These are phyloP conservation scores for Artemisia annua DNA, from an alignment of 129 eudicot species.

Conservation along the genomic window DNA sequence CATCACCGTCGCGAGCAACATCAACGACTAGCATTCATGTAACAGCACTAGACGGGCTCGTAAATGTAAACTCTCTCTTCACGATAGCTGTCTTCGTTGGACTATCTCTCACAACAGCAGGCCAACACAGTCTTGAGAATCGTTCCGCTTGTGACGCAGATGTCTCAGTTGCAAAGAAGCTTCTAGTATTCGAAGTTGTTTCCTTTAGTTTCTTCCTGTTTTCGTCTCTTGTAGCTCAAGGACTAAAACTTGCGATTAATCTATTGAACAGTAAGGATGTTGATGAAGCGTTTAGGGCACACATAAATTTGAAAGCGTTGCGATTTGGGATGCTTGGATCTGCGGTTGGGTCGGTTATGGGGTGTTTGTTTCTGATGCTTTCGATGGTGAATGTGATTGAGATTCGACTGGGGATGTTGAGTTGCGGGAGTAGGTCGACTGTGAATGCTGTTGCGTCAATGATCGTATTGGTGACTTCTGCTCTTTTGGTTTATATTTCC, in stretches of 20 bases:
- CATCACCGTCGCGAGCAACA: not conserved
- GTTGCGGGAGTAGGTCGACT: slow-evolving; percentile 46
- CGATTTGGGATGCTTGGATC: slow-evolving; percentile 55
- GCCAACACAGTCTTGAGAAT: slow-evolving; percentile 46
- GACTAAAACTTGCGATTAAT: slow-evolving; percentile 55
- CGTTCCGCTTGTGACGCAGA: slow-evolving; percentile 41
- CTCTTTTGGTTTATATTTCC: slow-evolving; percentile 51
- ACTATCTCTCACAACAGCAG: slow-evolving; percentile 49
- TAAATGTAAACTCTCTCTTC: slow-evolving; percentile 60
- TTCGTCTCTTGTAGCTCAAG: slow-evolving; percentile 57
- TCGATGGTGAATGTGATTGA: slow-evolving; percentile 61
- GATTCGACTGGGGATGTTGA: slow-evolving; percentile 45
- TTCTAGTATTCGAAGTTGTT: slow-evolving; percentile 48
- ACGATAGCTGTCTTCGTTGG: slow-evolving; percentile 60
- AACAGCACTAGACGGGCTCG: slow-evolving; percentile 60
- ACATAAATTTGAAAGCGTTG: slow-evolving; percentile 43
- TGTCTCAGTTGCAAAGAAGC: slow-evolving; percentile 41
- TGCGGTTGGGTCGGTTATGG: slow-evolving; percentile 56
- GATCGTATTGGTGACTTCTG: slow-evolving; percentile 45
- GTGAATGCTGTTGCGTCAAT: slow-evolving; percentile 37
- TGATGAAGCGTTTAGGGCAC: slow-evolving; percentile 43
- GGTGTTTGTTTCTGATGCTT: slow-evolving; percentile 56
- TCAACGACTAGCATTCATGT: slow-evolving; percentile 59
- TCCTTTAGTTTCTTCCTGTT: slow-evolving; percentile 60
- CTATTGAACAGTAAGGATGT: slow-evolving; percentile 45